phyloP scores from a whole-genome alignment of 2,329 filamentous ascomycete species.

The Pyrenochaeta sp. region DNA sequence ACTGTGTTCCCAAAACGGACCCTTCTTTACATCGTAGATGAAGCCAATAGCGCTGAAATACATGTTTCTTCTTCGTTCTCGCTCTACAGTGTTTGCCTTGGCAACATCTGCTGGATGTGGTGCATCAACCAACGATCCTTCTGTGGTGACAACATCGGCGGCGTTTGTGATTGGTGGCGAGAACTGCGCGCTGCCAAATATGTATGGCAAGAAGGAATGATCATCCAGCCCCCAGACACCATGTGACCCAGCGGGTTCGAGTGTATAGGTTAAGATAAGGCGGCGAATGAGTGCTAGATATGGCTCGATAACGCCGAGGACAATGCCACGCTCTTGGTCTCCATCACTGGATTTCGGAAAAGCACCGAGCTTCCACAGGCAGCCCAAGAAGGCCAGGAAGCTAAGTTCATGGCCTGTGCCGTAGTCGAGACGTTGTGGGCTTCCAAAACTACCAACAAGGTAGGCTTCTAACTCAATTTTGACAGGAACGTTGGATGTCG shows the following conservation, averaged over 20 bases:
- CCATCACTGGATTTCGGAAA: constrained; percentile 69
- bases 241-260: constrained; percentile 95
- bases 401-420: constrained; percentile 96
- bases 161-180: constrained; percentile 72
- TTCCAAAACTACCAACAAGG: constrained; percentile 86
- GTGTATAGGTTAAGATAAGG: constrained; percentile 87
- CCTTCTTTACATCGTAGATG: constrained; percentile 96
- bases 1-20: constrained; percentile 94
- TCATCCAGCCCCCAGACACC: constrained; percentile 99
- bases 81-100: constrained; percentile 51
- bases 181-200: constrained; percentile 92
- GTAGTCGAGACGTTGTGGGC: constrained; percentile 88
- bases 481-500: constrained; percentile 52
- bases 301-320: constrained; percentile 83
- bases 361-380: constrained; percentile 87
- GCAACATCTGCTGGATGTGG: constrained; percentile 75
- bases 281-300: constrained; percentile 83
- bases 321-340: constrained; percentile 78
- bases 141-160: constrained; percentile 70
- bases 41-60: constrained; percentile 97
- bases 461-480: constrained; percentile 78
- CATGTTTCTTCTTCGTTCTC: constrained; percentile 62
- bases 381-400: constrained; percentile 89
- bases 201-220: constrained; percentile 91
- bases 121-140: constrained; percentile 75